These are phyloP conservation scores for Skeletonema costatum DNA, from an alignment of 108 stramenopile species.

Conservation along the genomic window DNA sequence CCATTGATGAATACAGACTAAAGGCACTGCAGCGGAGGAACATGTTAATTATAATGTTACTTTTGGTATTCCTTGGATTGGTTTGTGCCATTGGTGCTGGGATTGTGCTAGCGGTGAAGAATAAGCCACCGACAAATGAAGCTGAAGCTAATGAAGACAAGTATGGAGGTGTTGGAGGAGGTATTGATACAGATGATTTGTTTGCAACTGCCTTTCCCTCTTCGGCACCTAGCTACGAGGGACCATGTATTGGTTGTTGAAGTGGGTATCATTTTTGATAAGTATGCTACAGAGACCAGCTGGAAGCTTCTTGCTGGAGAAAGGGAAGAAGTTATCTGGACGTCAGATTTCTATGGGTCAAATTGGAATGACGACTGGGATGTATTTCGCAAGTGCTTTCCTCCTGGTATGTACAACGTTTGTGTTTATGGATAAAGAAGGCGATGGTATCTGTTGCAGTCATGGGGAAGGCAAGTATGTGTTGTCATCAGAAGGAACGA, in stretches of 20 bases:
- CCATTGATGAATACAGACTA: neutral
- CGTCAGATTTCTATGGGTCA: constrained; percentile 22
- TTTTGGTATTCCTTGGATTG: constrained; percentile 25
- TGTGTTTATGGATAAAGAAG: constrained; percentile 20
- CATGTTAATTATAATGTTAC: constrained; percentile 14
- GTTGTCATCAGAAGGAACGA: constrained; percentile 23
- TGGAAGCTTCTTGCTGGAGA: constrained; percentile 33
- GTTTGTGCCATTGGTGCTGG: constrained; percentile 22
- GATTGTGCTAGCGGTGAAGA: constrained; percentile 20
- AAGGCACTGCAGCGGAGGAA: constrained; percentile 12
- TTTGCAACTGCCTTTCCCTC: constrained; percentile 10
- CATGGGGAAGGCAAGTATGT: constrained; percentile 37
- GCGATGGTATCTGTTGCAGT: constrained; percentile 34
- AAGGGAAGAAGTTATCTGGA: constrained; percentile 21
- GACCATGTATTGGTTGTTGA: constrained; percentile 32
- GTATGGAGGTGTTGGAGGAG: neutral
- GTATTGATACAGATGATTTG: neutral
- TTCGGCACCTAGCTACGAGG: constrained; percentile 15
- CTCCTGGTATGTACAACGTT: constrained; percentile 30
- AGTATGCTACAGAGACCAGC: constrained; percentile 26
- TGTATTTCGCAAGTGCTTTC: constrained; percentile 19
- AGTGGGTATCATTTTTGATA: constrained; percentile 37
- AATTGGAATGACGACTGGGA: constrained; percentile 3
- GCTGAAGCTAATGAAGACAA: neutral
- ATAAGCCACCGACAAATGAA: neutral